Evolutionary conservation across 2,329 filamentous ascomycete species (phyloP), one percentile per base, ranked within the genome.

Genomic region (Colletotrichum spinosum): DNA sequence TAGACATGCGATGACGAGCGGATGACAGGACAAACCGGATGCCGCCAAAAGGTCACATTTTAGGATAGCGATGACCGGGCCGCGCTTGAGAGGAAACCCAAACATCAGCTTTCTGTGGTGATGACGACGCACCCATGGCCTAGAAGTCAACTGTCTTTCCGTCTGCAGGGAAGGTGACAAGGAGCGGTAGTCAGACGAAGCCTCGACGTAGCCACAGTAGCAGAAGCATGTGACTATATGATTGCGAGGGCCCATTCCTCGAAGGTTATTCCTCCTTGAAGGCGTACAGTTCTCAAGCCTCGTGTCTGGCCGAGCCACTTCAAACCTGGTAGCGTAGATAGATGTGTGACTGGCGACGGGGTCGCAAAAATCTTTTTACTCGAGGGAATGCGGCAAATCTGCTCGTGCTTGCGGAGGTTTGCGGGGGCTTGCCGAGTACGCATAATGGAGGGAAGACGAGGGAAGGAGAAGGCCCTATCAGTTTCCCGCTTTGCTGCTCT

Each of bases 21-120:
- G 49, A 60, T 54, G 55, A 37, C 49, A 49, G 55, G 50, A 41
- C 49, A 50, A 60, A 54, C 55, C 38, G 12, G 50, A 54, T 25
- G 52, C 17, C 45, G 42, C 51, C 45, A 61, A 38, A 44, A 33
- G 45, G 42, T 34, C 17, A 34, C 17, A 39, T 33, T 39, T 25
- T 25, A 15, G 8, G 42, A 33, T 41, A 5, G 17, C 42, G 42
- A 42, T 17, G 6, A 60, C 44, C 45, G 42, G 50, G 38, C 50
- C 50, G 45, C 33, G 34, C 35, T 33, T 50, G 42, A 11, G 39
- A 42, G 15, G 11, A 8, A 54, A 38, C 10, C 15, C 35, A 50
- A 50, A 33, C 13, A 45, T 25, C 25, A 11, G 8, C 4, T 45
- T 55, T 37, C 35, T 13, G 13, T 35, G 25, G 52, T 15, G 52